A percentile compares a stretch with the other conserved stretches of the same genome.
Evolutionary conservation across 495 filamentous ascomycete genomes (phyloP).

Genomic region (Pseudoneurospora amorphoporcata): DNA sequence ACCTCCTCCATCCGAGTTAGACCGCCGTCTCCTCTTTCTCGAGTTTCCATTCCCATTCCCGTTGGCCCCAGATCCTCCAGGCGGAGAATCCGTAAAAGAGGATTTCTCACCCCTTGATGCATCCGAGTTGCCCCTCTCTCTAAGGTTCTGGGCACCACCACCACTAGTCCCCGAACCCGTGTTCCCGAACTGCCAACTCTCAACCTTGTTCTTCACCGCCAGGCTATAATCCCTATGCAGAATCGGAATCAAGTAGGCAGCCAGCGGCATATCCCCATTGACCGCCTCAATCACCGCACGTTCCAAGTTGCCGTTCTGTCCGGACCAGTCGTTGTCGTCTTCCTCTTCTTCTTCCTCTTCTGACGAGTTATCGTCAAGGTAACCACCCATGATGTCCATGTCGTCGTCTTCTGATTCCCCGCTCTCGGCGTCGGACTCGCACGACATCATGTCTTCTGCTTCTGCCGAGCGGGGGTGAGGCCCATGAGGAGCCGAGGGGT

Average conservation of each 20-base stretch:
- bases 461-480: neutral
- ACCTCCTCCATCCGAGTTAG: conserved; percentile 5
- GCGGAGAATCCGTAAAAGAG: neutral
- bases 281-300: conserved; percentile 14
- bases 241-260: conserved; percentile 14
- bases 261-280: conserved; percentile 12
- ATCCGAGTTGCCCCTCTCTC: neutral
- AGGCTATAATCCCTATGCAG: conserved; percentile 13
- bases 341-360: conserved; percentile 5
- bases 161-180: neutral
- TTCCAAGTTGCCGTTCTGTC: conserved; percentile 16
- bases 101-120: conserved; percentile 6
- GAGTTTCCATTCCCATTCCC: neutral
- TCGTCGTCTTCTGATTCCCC: conserved; percentile 2
- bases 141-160: neutral
- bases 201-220: conserved; percentile 14
- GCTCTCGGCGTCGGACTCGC: neutral
- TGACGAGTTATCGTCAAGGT: conserved; percentile 3
- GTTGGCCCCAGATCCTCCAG: neutral
- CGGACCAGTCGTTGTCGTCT: conserved; percentile 19
- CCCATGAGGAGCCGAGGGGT: neutral
- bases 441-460: neutral
- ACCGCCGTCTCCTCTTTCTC: conserved; percentile 9
- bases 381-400: conserved; percentile 8
- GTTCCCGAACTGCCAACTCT: conserved; percentile 13